These are phyloP conservation scores for Sugiyamaella grinbergsii DNA, from an alignment of 1,139 yeast species.

Conservation along the genomic window DNA sequence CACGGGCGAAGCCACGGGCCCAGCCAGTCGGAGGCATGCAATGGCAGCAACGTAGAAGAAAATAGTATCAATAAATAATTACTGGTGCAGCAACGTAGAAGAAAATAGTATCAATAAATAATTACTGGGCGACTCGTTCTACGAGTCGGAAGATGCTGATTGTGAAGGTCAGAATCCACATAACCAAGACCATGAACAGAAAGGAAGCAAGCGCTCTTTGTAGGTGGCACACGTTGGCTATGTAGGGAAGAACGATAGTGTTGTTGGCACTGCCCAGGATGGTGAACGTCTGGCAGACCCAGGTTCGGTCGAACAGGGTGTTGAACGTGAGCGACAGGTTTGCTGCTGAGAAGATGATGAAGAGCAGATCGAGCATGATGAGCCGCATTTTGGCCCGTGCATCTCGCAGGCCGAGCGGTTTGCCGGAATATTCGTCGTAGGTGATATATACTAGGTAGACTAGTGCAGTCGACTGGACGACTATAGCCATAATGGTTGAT, in stretches of 20 bases:
- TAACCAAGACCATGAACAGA: constrained; percentile 67
- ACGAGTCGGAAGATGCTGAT: constrained; percentile 83
- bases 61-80: neutral
- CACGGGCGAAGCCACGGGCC: neutral
- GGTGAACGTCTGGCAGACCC: constrained; percentile 62
- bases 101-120: neutral
- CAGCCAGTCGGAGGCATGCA: too few relatives aligned
- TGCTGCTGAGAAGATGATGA: constrained; percentile 92
- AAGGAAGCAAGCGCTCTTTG: constrained; percentile 81
- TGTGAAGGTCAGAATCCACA: constrained; percentile 86
- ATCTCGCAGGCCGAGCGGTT: constrained; percentile 85
- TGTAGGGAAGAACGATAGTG: constrained; percentile 31
- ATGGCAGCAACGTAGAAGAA: neutral
- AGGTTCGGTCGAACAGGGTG: constrained; percentile 73
- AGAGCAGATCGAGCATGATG: constrained; percentile 73
- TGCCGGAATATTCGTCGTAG: constrained; percentile 87
- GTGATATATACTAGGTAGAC: constrained; percentile 79
- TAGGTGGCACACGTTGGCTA: constrained; percentile 63
- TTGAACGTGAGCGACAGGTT: constrained; percentile 83
- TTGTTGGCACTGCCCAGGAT: constrained; percentile 4
- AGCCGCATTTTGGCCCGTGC: constrained; percentile 81
- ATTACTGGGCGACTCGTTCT: constrained; percentile 54
- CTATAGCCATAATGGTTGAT: constrained; percentile 88
- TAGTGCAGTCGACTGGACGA: constrained; percentile 78
- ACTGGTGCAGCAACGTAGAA: neutral